Base-by-base conservation (phyloP, 2,329 filamentous ascomycete species). In the Sclerotinia minor region DNA sequence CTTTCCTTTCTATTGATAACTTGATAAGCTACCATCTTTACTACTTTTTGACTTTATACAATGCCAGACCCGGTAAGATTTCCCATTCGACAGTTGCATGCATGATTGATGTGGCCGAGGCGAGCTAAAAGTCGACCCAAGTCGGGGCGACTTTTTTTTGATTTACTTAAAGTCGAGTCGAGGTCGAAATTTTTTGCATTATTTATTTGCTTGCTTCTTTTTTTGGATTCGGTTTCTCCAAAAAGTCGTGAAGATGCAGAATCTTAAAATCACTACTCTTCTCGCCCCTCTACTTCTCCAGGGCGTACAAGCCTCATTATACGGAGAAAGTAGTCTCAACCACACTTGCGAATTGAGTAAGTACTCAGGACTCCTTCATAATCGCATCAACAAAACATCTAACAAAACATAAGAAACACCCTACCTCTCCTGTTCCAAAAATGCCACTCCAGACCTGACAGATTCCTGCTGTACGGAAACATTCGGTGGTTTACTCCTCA, bases 401-500 rank as follows among this genome's bases (percentile, higher is more conserved):
- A 52, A 68, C 64, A 67, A 6, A 21, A 19, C 24, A 57, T 1
- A 47, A 75, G 74, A 71, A 68, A 72, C 69, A n/a, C 71, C 71
- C 26, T 72, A 69, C 65, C 78, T 83, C 44, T 87, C 84, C 1
- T 86, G 84, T 77, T 84, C 83, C 0, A 72, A 77, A 26, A 74
- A 77, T 1, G 83, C 82, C 7, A 76, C 78, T 32, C 80, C 79
- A 1, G 77, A 73, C 45, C 75, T 79, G 65, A 83, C 85, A 45
- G 87, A 90, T 73, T 83, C 83, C 1, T 90, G 87, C 81, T 90
- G 87, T 73, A 81, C 81, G 21, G 87, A 90, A 79, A 89, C 87
- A 0, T 89, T 80, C 72, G 87, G 87, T 38, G 87, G 87, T 5
- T 80, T 90, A 6, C 74, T 89, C 44, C 79, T 90, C 3, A 80